Base-by-base conservation (phyloP, 805 yeast species). In the Soucietia sequanensis region DNA sequence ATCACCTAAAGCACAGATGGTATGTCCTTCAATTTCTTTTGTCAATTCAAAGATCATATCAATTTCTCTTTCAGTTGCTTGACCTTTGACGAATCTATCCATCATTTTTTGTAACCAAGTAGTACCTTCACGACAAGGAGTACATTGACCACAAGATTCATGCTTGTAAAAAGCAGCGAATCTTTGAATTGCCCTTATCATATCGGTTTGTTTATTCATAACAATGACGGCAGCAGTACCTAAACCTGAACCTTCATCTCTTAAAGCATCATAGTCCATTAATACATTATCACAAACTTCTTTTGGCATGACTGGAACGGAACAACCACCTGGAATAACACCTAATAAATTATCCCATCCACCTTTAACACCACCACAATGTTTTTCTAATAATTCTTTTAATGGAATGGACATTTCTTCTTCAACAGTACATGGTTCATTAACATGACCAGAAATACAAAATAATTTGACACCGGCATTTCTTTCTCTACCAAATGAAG, bases 161-260 rank as follows among this genome's bases (percentile, higher is more conserved):
- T 87, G 95, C 70, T 83, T 84, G 71, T 85, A 87, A 62, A 87
- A 87, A 28, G 84, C 80, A 28, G 91, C 63, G 54, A 87, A 77
- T 62, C 95, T 76, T 65, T 87, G 95, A 58, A 87, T 87, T 48
- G 91, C 93, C 46, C 88, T 75, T 42, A 87, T 78, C 35, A 87
- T 78, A 59, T 87, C 95, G 24, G 95, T 84, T 51, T 81, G 79
- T 69, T 85, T 83, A 72, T 86, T 84, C 86, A 87, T 80, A 42
- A 87, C 95, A 60, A 87, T 87, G 38, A 87, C 95, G 11, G 95
- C 95, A 25, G 95, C 95, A 32, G 95, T 87, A 46, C 95, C 95
- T 46, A 87, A 75, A 56, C 95, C 93, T 9, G 93, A 81, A 31
- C 91, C 95, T 21, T 72, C 90, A 51, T 83, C 95, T 63, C 78